Evolutionary conservation across 176 grass and related monocot species (phyloP).

Genomic region (Avena atlantica): DNA sequence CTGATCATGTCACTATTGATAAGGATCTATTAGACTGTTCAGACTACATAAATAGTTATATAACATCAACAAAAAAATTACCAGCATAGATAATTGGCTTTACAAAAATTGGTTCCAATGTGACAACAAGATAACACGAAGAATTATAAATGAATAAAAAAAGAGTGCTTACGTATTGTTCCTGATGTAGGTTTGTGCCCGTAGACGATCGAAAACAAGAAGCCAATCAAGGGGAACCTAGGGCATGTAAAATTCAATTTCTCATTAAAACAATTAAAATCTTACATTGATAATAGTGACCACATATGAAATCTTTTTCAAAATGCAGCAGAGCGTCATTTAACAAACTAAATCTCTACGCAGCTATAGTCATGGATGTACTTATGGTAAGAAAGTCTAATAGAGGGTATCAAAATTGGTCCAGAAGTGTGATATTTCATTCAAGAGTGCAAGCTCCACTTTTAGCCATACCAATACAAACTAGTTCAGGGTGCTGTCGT

Average conservation of each 20-base stretch:
- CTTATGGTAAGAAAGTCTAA: not conserved
- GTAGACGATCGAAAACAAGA: conserved; percentile 46
- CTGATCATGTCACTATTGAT: not conserved
- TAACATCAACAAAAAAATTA: not conserved
- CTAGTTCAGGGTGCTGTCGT: not conserved
- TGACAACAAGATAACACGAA: conserved; percentile 15
- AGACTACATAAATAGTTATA: not conserved
- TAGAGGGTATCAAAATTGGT: not conserved
- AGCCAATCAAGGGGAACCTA: conserved; percentile 81
- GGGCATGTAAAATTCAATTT: conserved; percentile 26
- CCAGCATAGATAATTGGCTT: not conserved
- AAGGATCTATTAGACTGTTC: not conserved
- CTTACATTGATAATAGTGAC: not conserved
- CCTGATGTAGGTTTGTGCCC: conserved; percentile 48
- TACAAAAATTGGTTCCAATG: not conserved
- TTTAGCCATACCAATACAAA: not conserved
- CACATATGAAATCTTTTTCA: not conserved
- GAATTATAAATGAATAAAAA: not conserved
- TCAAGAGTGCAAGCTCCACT: not conserved
- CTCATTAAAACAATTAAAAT: conserved; percentile 21
- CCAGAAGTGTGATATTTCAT: not conserved
- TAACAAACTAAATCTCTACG: not conserved
- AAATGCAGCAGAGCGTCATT: not conserved
- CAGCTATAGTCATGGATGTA: not conserved
- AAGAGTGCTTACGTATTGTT: conserved; percentile 50